phyloP scores from a whole-genome alignment of 768 basidiomycete species.

The Tulasnella calospora region DNA sequence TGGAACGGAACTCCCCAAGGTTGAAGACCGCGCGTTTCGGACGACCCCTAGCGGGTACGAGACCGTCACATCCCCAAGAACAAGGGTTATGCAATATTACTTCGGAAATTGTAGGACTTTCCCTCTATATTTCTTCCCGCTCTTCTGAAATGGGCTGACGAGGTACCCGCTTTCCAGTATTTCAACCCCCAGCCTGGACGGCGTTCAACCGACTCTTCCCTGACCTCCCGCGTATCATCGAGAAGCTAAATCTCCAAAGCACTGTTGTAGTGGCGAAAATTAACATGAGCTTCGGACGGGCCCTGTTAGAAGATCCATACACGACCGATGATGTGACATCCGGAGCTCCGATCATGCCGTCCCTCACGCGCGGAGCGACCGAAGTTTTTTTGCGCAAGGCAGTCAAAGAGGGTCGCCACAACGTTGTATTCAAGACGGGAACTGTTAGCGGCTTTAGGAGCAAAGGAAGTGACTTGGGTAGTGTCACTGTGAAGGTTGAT shows the following conservation, averaged over 20 bases:
- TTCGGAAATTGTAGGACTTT: not conserved
- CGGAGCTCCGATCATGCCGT: not conserved
- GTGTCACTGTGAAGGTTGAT: not conserved
- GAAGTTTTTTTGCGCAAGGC: slow-evolving; percentile 3
- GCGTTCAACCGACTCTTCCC: slow-evolving; percentile 16
- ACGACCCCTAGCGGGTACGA: not conserved
- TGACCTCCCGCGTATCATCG: slow-evolving; percentile 28
- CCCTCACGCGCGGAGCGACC: not conserved
- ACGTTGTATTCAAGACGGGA: not conserved
- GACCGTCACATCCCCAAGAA: not conserved
- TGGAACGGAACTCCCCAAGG: not conserved
- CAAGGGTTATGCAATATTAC: slow-evolving; percentile 17
- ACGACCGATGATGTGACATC: not conserved
- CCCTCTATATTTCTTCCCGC: not conserved
- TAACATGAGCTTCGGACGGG: not conserved
- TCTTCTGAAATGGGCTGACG: not conserved
- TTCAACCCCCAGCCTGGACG: not conserved
- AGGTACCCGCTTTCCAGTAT: not conserved
- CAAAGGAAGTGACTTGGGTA: not conserved
- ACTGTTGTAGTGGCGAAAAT: not conserved
- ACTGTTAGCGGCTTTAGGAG: not conserved
- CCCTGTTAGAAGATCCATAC: not conserved
- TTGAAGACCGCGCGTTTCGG: not conserved
- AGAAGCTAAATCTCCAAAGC: not conserved
- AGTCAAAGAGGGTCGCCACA: not conserved